These are phyloP conservation scores for Dryas alaskensis DNA, from an alignment of 306 rosid genomes.

Conservation along the genomic window DNA sequence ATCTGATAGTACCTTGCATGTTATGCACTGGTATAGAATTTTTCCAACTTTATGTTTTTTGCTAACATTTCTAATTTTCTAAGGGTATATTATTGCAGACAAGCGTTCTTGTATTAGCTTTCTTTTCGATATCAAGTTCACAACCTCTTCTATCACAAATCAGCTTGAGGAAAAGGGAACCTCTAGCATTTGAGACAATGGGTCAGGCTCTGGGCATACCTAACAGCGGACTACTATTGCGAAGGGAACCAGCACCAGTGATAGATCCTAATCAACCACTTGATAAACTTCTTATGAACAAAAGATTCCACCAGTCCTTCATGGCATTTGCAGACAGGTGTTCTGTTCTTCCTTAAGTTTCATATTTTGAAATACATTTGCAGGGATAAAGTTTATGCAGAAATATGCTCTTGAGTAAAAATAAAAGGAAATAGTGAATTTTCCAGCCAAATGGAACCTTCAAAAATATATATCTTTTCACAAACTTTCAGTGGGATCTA, in stretches of 20 bases:
- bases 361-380: constrained; percentile 15
- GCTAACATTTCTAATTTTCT: constrained; percentile 31
- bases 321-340: constrained; percentile 95
- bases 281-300: constrained; percentile 79
- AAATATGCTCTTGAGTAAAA: not conserved
- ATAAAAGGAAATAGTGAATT: not conserved
- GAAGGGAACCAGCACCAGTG: constrained; percentile 45
- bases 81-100: constrained; percentile 54
- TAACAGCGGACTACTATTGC: constrained; percentile 69
- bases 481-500: not conserved
- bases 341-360: constrained; percentile 17
- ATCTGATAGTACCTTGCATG: constrained; percentile 8
- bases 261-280: constrained; percentile 77
- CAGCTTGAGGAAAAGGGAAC: constrained; percentile 78
- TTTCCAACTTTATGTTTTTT: constrained; percentile 17
- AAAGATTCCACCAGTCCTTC: constrained; percentile 81
- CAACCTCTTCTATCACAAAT: constrained; percentile 94
- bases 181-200: constrained; percentile 72
- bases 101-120: constrained; percentile 72
- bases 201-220: constrained; percentile 97
- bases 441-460: constrained; percentile 1
- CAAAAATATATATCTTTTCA: not conserved
- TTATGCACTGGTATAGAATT: constrained; percentile 13
- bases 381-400: not conserved
- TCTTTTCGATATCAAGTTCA: constrained; percentile 91